Base-by-base conservation (phyloP, 1,284 basidiomycete species). In the Wolfiporia cocos region DNA sequence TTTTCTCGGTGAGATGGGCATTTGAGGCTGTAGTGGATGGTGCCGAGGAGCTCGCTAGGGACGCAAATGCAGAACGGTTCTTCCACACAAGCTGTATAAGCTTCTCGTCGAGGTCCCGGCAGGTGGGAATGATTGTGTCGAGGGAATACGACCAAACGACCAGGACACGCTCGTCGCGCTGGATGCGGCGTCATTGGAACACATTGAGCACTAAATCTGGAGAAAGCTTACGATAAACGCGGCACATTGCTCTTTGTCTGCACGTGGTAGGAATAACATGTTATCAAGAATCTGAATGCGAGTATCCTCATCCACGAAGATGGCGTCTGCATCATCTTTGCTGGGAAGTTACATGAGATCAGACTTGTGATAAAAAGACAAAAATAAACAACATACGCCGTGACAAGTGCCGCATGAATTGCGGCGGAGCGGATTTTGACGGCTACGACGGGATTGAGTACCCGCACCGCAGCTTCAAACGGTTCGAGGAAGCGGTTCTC, bases 51-150 rank as follows among this genome's bases (percentile, higher is more conserved):
- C 60, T 56, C 5, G 64, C 58, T 20, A 70, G 64, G 19, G 67
- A 51, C 3, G 63, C 47, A n/a, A 67, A 50, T 30, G 58, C 46
- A 21, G 52, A 39, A n/a, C 81, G 77, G 3, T 69, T 68, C 23
- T 71, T 67, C 89, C 89, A 91, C 32, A 91, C 78, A 43, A 90
- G 80, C 51, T 83, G 79, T 66, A 91, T 86, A 54, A 93, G 68
- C 57, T 81, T 83, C 32, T 79, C 76, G 50, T 91, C 84, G 50
- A 92, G 81, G 41, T 83, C 81, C 39, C 63, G 59, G 55, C 72
- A 77, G 17, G 76, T 60, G 0, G 80, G 76, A 44, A 87, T 76
- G 54, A 90, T 81, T 48, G 62, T 68, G 56, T 85, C 81, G 40
- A 89, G 71, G 51, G 78, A 69, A 58, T 91, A 86, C 6, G 81